phyloP scores from a whole-genome alignment of 768 basidiomycete genomes.

The Galerina sulciceps region DNA sequence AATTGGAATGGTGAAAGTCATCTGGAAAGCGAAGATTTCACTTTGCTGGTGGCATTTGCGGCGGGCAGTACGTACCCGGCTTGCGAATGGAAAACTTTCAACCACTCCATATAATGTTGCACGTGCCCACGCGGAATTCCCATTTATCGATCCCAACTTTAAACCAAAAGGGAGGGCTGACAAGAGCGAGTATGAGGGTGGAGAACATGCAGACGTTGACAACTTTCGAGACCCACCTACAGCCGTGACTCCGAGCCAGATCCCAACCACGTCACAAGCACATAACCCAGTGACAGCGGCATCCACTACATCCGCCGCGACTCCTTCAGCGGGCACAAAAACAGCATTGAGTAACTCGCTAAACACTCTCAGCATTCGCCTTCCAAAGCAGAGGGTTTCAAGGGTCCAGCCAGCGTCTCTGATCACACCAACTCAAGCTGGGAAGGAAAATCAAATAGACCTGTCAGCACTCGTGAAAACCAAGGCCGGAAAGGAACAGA shows the following conservation, averaged over 20 bases:
- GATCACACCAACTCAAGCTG: constrained; percentile 1
- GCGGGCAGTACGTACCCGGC: constrained; percentile 19
- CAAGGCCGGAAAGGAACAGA: background rate
- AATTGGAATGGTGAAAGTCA: constrained; percentile 17
- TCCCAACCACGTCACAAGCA: background rate
- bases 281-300: constrained; percentile 1
- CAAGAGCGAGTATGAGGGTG: constrained; percentile 24
- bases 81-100: constrained; percentile 21
- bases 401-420: background rate
- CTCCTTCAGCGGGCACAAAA: background rate
- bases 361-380: background rate
- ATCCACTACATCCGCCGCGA: background rate
- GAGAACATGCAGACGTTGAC: constrained; percentile 26
- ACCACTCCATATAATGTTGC: constrained; percentile 26
- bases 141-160: constrained; percentile 22
- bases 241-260: background rate
- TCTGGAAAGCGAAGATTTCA: constrained; percentile 25
- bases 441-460: constrained; percentile 6
- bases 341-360: background rate
- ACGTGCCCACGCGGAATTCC: constrained; percentile 18
- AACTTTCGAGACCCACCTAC: background rate
- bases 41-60: constrained; percentile 29
- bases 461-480: constrained; percentile 5
- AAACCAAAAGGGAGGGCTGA: constrained; percentile 20
- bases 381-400: constrained; percentile 1